These are phyloP conservation scores for Chimonanthus praecox DNA, from an alignment of 164 flowering plant species.

Conservation along the genomic window DNA sequence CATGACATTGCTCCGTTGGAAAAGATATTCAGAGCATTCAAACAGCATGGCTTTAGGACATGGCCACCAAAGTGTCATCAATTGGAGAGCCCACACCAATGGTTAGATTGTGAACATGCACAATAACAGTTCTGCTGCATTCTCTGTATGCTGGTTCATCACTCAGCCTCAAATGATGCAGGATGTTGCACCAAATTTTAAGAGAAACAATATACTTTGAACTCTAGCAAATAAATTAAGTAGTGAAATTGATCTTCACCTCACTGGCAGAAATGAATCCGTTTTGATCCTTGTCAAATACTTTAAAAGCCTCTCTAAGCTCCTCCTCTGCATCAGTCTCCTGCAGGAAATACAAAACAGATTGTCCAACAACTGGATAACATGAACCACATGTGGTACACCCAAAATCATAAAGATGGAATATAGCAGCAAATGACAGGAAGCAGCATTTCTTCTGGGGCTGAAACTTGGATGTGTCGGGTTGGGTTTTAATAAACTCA, in stretches of 20 bases:
- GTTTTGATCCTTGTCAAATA: conserved; percentile 80
- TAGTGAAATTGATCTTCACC: conserved; percentile 26
- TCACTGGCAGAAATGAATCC: conserved; percentile 73
- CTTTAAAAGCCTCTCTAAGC: conserved; percentile 75
- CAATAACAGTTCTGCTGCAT: background rate
- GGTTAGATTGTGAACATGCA: background rate
- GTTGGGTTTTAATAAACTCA: too few relatives aligned
- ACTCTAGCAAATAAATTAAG: background rate
- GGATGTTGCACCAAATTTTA: background rate
- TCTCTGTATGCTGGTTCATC: too few relatives aligned
- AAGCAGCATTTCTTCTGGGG: too few relatives aligned
- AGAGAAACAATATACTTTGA: background rate
- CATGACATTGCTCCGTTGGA: too few relatives aligned
- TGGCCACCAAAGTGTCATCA: background rate
- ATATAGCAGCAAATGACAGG: too few relatives aligned
- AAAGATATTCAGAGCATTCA: background rate
- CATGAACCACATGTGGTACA: too few relatives aligned
- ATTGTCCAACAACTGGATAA: background rate
- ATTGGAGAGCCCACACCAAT: background rate
- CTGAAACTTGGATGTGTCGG: too few relatives aligned
- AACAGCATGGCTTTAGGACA: background rate
- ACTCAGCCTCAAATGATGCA: background rate
- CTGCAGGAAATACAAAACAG: conserved; percentile 17
- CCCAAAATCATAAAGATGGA: background rate
- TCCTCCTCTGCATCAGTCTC: conserved; percentile 79